Evolutionary conservation across 2,329 filamentous ascomycete genomes (phyloP).

Genomic region (Cladophialophora chaetospira): DNA sequence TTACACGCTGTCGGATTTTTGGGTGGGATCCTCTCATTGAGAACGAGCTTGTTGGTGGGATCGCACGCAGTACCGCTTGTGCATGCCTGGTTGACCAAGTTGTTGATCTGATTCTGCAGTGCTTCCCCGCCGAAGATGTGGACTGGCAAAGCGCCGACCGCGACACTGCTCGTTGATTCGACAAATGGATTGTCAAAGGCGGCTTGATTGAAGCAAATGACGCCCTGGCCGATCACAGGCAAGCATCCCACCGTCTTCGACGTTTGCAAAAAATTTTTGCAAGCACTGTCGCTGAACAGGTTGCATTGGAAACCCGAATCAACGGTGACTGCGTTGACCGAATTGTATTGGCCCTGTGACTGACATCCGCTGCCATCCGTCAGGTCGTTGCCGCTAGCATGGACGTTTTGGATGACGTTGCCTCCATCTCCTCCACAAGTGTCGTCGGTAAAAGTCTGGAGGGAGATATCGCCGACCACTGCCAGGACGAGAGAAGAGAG

Average conservation of each 20-base stretch:
- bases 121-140: not conserved
- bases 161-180: not conserved
- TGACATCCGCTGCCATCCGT: conserved; percentile 6
- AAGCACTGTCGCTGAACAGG: not conserved
- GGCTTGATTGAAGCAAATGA: conserved; percentile 9
- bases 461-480: conserved; percentile 11
- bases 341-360: not conserved
- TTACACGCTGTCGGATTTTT: not conserved
- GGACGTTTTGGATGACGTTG: not conserved
- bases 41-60: not conserved
- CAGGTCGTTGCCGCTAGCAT: not conserved
- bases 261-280: not conserved
- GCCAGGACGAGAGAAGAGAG: not conserved
- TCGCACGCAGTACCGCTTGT: conserved; percentile 6
- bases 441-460: conserved; percentile 8
- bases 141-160: not conserved
- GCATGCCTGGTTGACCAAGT: not conserved
- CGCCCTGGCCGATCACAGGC: not conserved
- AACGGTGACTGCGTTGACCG: conserved; percentile 10
- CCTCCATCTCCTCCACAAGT: not conserved
- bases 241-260: not conserved
- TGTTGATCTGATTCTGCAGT: not conserved
- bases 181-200: conserved; percentile 9
- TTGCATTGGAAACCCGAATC: conserved; percentile 12
- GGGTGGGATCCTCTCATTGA: not conserved